A percentile compares a stretch with the other conserved stretches of the same genome.
phyloP scores from a whole-genome alignment of 306 rosid genomes.

The Urtica urens region DNA sequence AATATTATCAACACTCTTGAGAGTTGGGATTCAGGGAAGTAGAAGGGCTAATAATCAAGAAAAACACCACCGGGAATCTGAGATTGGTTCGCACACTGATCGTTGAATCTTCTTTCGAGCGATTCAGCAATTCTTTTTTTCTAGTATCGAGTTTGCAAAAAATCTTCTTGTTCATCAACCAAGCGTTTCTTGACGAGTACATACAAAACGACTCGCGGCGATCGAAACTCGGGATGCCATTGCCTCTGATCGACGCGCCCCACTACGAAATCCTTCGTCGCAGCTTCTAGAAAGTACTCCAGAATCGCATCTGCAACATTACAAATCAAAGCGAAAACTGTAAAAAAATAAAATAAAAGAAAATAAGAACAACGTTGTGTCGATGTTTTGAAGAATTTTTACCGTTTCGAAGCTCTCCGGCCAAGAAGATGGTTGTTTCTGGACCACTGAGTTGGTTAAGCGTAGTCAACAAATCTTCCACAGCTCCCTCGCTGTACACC shows the following conservation, averaged over 20 bases:
- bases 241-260: slow-evolving; percentile 68
- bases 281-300: slow-evolving; percentile 60
- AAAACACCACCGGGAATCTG: too few species aligned
- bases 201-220: slow-evolving; percentile 64
- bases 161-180: background rate
- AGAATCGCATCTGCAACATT: slow-evolving; percentile 61
- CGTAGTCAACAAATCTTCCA: slow-evolving; percentile 55
- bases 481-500: slow-evolving; percentile 67
- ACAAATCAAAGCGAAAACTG: background rate
- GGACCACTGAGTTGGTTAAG: slow-evolving; percentile 54
- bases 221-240: slow-evolving; percentile 70
- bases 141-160: too few species aligned
- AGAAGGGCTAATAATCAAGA: too few species aligned
- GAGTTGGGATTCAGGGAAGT: too few species aligned
- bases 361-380: background rate
- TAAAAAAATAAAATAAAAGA: background rate
- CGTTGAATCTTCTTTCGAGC: too few species aligned
- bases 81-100: too few species aligned
- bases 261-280: slow-evolving; percentile 48
- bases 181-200: slow-evolving; percentile 49
- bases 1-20: too few species aligned
- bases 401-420: slow-evolving; percentile 81
- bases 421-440: slow-evolving; percentile 61
- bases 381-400: slow-evolving; percentile 3
- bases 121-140: too few species aligned